Percentiles rank a stretch among this genome's conserved stretches.
phyloP scores from a whole-genome alignment of 148 eudicot species.

The Arbutus unedo region DNA sequence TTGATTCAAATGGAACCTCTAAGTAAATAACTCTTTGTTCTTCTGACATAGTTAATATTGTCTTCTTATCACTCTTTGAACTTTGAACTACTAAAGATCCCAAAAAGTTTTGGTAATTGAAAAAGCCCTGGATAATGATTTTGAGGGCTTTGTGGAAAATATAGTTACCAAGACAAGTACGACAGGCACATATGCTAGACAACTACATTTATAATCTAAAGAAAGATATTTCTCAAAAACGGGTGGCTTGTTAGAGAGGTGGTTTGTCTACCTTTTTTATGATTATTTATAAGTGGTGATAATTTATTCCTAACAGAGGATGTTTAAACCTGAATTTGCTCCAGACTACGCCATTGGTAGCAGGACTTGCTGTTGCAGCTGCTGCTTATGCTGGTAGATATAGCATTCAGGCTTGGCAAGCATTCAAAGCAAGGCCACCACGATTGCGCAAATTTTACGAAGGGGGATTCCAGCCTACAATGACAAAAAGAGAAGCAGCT shows the following conservation, averaged over 20 bases:
- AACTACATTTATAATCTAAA: background rate
- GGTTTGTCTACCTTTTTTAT: background rate
- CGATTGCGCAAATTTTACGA: conserved; percentile 71
- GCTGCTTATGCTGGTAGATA: conserved; percentile 79
- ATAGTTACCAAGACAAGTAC: background rate
- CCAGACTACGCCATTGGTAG: conserved; percentile 61
- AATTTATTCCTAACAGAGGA: background rate
- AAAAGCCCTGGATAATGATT: background rate
- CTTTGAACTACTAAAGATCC: background rate
- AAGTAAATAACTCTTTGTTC: too few species aligned
- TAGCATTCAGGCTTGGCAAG: conserved; percentile 83
- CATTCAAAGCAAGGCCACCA: conserved; percentile 79
- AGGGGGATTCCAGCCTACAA: conserved; percentile 42
- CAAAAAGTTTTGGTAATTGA: background rate
- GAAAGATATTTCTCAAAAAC: background rate
- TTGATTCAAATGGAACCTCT: too few species aligned
- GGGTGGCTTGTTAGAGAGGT: background rate
- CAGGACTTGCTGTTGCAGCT: conserved; percentile 67
- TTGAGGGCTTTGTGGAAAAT: background rate
- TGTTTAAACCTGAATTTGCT: background rate
- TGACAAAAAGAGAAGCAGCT: conserved; percentile 69
- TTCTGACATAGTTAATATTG: too few species aligned
- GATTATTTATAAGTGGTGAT: background rate
- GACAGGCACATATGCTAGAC: background rate
- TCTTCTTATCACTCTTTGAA: background rate